Percentiles rank a stretch among this genome's conserved stretches.
These are phyloP conservation scores for Daldinia decipiens DNA, from an alignment of 495 filamentous ascomycete species.

Conservation along the genomic window DNA sequence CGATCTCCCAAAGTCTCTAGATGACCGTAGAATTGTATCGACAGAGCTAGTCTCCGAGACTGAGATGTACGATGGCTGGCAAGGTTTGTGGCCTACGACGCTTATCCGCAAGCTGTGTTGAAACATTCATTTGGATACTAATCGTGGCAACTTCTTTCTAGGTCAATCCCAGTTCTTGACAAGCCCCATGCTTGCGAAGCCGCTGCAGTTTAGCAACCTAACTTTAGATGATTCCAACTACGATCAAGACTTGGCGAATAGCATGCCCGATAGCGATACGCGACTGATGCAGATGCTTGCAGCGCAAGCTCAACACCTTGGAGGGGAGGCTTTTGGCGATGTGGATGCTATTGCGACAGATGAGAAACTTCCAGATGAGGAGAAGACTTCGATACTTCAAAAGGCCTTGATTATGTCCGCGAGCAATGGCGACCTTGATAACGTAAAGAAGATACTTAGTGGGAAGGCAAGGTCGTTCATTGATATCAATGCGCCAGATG, in stretches of 20 bases:
- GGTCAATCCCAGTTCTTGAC: constrained; percentile 96
- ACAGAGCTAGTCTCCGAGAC: constrained; percentile 75
- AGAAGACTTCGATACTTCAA: constrained; percentile 85
- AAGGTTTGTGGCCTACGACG: constrained; percentile 68
- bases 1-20: constrained; percentile 89
- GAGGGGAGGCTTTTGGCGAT: constrained; percentile 75
- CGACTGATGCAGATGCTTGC: constrained; percentile 96
- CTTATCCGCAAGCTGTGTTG: constrained; percentile 15
- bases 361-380: constrained; percentile 74
- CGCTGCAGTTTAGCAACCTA: constrained; percentile 82
- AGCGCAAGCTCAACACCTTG: constrained; percentile 85
- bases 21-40: constrained; percentile 77
- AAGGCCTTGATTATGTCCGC: constrained; percentile 93
- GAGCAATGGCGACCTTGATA: constrained; percentile 91
- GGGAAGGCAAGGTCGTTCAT: constrained; percentile 80
- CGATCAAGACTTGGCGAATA: constrained; percentile 66
- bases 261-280: constrained; percentile 81
- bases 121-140: constrained; percentile 26
- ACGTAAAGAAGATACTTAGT: constrained; percentile 77
- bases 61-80: constrained; percentile 99
- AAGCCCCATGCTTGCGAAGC: constrained; percentile 82
- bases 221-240: constrained; percentile 79
- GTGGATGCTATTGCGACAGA: constrained; percentile 81
- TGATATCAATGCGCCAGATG: constrained; percentile 90
- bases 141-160: constrained; percentile 52